Evolutionary conservation across 176 grass and related monocot genomes (phyloP), one percentile per base, ranked within the genome.

Genomic region (Phoenix dactylifera): DNA sequence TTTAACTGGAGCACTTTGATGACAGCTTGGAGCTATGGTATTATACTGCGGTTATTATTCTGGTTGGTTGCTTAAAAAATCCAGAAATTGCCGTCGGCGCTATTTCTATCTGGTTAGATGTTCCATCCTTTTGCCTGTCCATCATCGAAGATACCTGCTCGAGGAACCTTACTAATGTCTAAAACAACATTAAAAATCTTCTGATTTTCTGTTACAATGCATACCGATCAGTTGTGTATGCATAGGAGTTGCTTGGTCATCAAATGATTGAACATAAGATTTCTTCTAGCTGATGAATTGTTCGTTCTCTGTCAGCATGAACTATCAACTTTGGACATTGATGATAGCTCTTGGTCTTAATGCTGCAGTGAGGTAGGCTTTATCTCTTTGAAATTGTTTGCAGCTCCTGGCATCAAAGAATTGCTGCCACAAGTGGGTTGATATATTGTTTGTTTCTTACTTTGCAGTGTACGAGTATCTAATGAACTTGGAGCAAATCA

Each of bases 21-120:
- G 57, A 24, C 50, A 95, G 89, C 73, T 83, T 95, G 79, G 89
- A 95, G 80, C 73, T 95, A 1, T 95, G 89, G 89, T 95, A 95
- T 69, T 89, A 89, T 69, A 86, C 82, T 26, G 83, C 86, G 53
- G 73, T 95, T 63, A 69, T 95, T 50, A 81, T 95, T 28, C 85
- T 95, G 48, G 86, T 88, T 7, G 89, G 89, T 6, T 72, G 79
- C 56, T 78, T 95, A 1, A 83, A 78, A 57, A 83, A 86, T 69
- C 71, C 89, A 18, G 23, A 78, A 51, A 65, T 89, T 58, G 75
- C 84, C 55, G 70, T 95, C 63, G 85, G 84, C 65, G 79, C 88
- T 64, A 88, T 95, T 76, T 95, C 89, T 22, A 79, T 95, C 60
- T 95, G 89, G 89, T 95, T 68, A 50, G 72, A 22, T 65, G 16